Conservation (phyloP, 495 filamentous ascomycete genomes). For the Zalerion maritima region DNA sequence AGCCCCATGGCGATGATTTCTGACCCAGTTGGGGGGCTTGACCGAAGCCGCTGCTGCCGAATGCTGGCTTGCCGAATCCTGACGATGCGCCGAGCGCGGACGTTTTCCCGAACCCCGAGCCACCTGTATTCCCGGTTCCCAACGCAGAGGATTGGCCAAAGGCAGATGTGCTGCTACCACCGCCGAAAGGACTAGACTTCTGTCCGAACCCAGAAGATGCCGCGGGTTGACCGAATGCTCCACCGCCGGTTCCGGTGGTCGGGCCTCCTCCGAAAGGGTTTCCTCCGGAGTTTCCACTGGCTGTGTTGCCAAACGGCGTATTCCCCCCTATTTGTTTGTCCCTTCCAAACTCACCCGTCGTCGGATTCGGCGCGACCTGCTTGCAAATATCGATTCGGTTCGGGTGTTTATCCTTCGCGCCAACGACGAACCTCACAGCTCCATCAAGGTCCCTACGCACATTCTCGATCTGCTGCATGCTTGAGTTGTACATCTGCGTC, state of each 20-base stretch:
- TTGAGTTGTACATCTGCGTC: constrained; percentile 37
- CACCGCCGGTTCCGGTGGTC: constrained; percentile 6
- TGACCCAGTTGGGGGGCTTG: constrained; percentile 5
- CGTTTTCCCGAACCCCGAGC: constrained; percentile 20
- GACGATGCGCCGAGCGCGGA: constrained; percentile 9
- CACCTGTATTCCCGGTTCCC: constrained; percentile 7
- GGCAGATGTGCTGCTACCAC: constrained; percentile 11
- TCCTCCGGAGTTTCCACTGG: neutral
- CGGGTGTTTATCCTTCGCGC: constrained; percentile 56
- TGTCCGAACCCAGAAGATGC: constrained; percentile 19
- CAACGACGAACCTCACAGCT: constrained; percentile 56
- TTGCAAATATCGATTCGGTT: constrained; percentile 63
- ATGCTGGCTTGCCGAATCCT: constrained; percentile 12
- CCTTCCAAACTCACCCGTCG: constrained; percentile 14
- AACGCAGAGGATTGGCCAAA: constrained; percentile 25
- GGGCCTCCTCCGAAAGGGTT: constrained; percentile 12
- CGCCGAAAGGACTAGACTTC: constrained; percentile 25
- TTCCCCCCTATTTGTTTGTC: constrained; percentile 6
- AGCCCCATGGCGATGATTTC: constrained; percentile 5
- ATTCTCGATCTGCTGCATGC: constrained; percentile 52
- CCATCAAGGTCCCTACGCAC: constrained; percentile 51
- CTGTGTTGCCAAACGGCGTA: constrained; percentile 2
- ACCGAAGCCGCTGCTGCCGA: constrained; percentile 12
- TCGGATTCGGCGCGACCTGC: constrained; percentile 18
- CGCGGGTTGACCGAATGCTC: constrained; percentile 27